Base-by-base conservation (phyloP, 805 yeast species). In the Teunomyces lycoperdinae region DNA sequence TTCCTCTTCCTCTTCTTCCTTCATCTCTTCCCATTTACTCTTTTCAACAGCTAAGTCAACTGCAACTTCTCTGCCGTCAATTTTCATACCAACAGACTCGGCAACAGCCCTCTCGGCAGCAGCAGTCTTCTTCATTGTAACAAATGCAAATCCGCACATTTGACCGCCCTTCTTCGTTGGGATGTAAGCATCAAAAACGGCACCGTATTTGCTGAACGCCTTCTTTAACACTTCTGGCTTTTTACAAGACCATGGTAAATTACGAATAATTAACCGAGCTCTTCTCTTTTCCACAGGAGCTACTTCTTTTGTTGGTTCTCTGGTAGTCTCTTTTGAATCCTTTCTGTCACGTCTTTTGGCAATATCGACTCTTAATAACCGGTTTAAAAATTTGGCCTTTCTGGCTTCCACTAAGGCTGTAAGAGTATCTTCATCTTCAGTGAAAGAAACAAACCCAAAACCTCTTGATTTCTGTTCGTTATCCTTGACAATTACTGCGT, bases 201-300 rank as follows among this genome's bases (percentile, higher is more conserved):
- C 84, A 44, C 99, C 99, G 62, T 72, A 94, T 59, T 81, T 82
- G 48, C 77, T 68, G 62, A 94, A 94, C 6, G 83, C 60, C 56
- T 83, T 83, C 60, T 79, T 83, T 58, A 94, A 74, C 47, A 80
- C 82, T 4, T 81, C 81, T 4, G 95, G 85, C 50, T 85, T 83
- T 62, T 92, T 82, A 41, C 94, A 84, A 11, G 96, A 85, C 99
- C 99, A 94, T 9, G 99, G 99, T 66, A 94, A 78, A 64, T 94
- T 94, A 62, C 99, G 79, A 33, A 94, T 76, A 56, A 94, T 90
- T 49, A 94, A 72, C 57, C 96, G 81, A 2, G 98, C 91, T 55
- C 85, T 81, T 66, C 96, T 84, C 61, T 85, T 86, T 56, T 84
- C 88, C n/a, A 79, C 76, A 16, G 73, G 75, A 3, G 43, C 49